A percentile compares a stretch with the other conserved stretches of the same genome.
phyloP scores from a whole-genome alignment of 1,284 basidiomycete genomes.

The Trichosporon sp. region DNA sequence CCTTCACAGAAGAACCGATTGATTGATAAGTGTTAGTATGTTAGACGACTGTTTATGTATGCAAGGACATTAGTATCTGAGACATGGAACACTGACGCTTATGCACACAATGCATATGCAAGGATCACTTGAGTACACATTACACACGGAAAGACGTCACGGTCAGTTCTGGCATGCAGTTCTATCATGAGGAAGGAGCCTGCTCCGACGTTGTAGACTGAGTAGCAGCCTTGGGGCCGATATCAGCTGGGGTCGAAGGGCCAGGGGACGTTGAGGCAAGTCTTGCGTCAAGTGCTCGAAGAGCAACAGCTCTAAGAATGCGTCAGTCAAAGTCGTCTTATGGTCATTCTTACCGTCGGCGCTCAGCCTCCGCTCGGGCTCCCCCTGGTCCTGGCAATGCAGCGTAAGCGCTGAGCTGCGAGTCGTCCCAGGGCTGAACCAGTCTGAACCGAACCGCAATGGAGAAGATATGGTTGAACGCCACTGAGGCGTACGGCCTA shows the following conservation, averaged over 20 bases:
- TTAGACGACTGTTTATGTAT: constrained; percentile 7
- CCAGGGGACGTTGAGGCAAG: constrained; percentile 55
- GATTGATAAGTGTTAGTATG: constrained; percentile 14
- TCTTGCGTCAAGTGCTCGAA: constrained; percentile 92
- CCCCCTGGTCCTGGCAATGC: constrained; percentile 67
- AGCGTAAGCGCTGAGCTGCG: constrained; percentile 64
- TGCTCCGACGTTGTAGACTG: background rate
- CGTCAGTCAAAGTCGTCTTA: background rate
- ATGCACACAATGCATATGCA: background rate
- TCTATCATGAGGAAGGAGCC: background rate
- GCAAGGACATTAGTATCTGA: constrained; percentile 10
- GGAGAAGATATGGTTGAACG: constrained; percentile 66
- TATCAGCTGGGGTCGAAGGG: constrained; percentile 10
- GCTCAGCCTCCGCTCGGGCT: constrained; percentile 87
- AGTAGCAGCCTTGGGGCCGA: background rate
- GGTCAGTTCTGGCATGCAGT: background rate
- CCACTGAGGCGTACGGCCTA: constrained; percentile 57
- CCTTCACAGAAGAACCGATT: constrained; percentile 22
- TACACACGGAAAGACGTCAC: background rate
- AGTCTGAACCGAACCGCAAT: constrained; percentile 60
- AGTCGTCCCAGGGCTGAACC: constrained; percentile 71
- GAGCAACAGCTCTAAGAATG: constrained; percentile 73
- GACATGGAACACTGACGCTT: too few species aligned
- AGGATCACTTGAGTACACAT: background rate
- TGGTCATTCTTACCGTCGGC: constrained; percentile 62